A percentile compares a stretch with the other conserved stretches of the same genome.
phyloP scores from a whole-genome alignment of 2,329 filamentous ascomycete species.

The Nothopassalora personata region DNA sequence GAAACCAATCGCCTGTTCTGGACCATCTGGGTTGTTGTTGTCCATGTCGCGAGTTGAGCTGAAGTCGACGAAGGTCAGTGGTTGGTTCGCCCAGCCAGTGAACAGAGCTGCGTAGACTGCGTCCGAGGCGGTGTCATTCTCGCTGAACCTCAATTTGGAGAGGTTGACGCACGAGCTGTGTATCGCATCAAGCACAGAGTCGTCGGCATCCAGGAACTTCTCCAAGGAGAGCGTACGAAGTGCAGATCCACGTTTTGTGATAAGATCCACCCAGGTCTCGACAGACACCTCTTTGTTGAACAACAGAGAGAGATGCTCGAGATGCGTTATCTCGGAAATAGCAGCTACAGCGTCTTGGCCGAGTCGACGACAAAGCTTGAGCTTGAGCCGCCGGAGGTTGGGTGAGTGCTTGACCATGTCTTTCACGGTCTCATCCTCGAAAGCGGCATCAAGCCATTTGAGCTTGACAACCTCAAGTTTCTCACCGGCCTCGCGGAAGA shows the following conservation, averaged over 20 bases:
- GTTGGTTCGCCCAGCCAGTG: conserved; percentile 66
- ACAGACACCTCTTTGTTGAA: conserved; percentile 55
- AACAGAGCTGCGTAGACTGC: conserved; percentile 68
- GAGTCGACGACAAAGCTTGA: conserved; percentile 73
- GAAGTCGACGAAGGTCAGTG: conserved; percentile 66
- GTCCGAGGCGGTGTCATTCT: conserved; percentile 72
- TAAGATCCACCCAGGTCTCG: conserved; percentile 54
- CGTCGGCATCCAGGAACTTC: conserved; percentile 60
- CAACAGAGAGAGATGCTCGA: conserved; percentile 72
- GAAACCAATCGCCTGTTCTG: conserved; percentile 61
- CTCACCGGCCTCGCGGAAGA: conserved; percentile 61
- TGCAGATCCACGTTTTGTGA: conserved; percentile 57
- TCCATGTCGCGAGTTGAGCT: conserved; percentile 74
- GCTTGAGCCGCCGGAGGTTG: conserved; percentile 67
- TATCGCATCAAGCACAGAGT: conserved; percentile 64
- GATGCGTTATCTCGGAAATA: conserved; percentile 55
- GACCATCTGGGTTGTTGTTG: conserved; percentile 60
- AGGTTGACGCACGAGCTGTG: conserved; percentile 64
- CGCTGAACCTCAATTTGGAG: conserved; percentile 72
- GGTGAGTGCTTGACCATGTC: conserved; percentile 61
- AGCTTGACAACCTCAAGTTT: conserved; percentile 66
- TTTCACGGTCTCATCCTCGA: conserved; percentile 64
- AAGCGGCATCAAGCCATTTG: conserved; percentile 76
- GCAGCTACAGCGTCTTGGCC: conserved; percentile 59
- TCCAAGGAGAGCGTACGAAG: conserved; percentile 76